Conservation (phyloP, 352 stramenopile species). For the Phytophthora megakarya region DNA sequence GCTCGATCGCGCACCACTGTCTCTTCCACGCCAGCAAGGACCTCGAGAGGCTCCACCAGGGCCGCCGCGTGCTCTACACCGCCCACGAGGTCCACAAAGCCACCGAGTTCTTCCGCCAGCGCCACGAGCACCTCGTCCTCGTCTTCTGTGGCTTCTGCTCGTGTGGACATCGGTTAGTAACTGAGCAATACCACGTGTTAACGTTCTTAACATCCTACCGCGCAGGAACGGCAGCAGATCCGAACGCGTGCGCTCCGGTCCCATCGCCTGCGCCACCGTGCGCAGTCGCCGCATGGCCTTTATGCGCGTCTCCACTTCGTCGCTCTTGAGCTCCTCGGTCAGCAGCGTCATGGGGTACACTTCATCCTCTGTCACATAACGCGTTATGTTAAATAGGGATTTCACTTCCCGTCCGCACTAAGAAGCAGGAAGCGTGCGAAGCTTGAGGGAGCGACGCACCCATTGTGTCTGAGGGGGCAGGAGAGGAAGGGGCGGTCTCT, state of each 20-base stretch:
- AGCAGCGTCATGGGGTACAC: conserved; percentile 91
- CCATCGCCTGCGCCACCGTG: conserved; percentile 92
- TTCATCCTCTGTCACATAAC: conserved; percentile 65
- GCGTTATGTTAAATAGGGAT: conserved; percentile 15
- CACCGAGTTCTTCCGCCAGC: conserved; percentile 89
- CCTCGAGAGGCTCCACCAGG: conserved; percentile 91
- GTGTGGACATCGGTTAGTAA: conserved; percentile 13
- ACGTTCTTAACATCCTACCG: conserved; percentile 34
- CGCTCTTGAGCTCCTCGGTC: conserved; percentile 90
- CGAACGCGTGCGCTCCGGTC: conserved; percentile 73
- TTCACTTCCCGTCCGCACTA: not conserved
- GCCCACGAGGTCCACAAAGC: conserved; percentile 90
- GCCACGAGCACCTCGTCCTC: conserved; percentile 94
- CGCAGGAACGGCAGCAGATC: conserved; percentile 92
- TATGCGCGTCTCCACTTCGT: conserved; percentile 92
- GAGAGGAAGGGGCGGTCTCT: conserved; percentile 4
- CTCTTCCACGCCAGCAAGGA: conserved; percentile 92
- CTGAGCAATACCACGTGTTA: conserved; percentile 6
- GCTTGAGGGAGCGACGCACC: too few species aligned
- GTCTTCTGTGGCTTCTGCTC: conserved; percentile 85
- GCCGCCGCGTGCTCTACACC: conserved; percentile 64
- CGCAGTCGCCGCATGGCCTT: conserved; percentile 93
- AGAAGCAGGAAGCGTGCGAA: too few species aligned
- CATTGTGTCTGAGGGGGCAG: conserved; percentile 24
- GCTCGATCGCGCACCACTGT: conserved; percentile 92